Percentiles rank a stretch among this genome's conserved stretches.
Evolutionary conservation across 306 rosid species (phyloP).

Genomic region (Castanea crenata): DNA sequence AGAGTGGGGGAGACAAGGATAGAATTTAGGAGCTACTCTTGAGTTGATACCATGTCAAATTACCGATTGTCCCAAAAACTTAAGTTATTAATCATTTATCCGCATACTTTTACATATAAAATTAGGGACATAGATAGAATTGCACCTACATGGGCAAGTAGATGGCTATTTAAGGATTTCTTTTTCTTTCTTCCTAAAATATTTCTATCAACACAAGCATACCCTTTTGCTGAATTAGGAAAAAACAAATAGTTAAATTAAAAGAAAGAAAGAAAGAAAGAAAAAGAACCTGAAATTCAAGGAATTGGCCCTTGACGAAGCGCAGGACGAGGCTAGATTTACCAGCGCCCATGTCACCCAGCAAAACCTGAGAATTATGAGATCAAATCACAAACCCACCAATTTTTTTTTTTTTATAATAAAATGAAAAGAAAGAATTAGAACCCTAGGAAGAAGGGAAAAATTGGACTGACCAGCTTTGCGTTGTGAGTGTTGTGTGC

Average conservation of each 20-base stretch:
- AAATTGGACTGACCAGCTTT: slow-evolving; percentile 42
- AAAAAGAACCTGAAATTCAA: slow-evolving; percentile 49
- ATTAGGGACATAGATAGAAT: no score
- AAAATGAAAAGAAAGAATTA: not conserved
- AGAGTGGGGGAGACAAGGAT: no score
- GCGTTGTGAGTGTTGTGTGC: slow-evolving; percentile 61
- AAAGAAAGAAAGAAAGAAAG: not conserved
- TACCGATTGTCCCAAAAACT: no score
- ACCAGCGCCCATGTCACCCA: slow-evolving; percentile 67
- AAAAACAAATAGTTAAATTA: not conserved
- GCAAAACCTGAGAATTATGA: slow-evolving; percentile 48
- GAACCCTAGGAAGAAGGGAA: not conserved
- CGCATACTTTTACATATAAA: no score
- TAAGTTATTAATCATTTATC: no score
- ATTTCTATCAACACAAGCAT: not conserved
- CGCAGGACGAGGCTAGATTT: slow-evolving; percentile 67
- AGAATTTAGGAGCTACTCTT: no score
- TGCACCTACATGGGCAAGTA: no score
- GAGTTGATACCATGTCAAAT: no score
- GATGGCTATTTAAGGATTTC: not conserved
- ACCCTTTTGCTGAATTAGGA: not conserved
- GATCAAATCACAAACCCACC: not conserved
- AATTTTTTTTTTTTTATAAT: not conserved
- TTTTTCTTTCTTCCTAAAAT: not conserved
- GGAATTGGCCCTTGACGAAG: slow-evolving; percentile 65